Evolutionary conservation across 768 basidiomycete species (phyloP).

Genomic region (Flagelloscypha sp.): DNA sequence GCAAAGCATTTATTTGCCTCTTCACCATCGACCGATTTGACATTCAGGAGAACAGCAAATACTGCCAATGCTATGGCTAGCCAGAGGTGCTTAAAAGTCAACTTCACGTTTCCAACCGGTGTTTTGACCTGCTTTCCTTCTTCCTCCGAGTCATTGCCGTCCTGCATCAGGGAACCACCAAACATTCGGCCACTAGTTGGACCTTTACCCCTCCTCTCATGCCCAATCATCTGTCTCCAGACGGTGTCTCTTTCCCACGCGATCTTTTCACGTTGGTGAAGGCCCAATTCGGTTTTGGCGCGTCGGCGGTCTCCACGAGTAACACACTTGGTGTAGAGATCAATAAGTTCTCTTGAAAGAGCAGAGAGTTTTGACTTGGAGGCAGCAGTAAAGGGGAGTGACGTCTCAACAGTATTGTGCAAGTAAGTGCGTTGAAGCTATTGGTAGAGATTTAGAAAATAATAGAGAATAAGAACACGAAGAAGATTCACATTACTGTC

Average conservation of each 20-base stretch:
- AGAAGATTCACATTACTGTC: conserved; percentile 44
- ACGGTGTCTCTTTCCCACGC: conserved; percentile 98
- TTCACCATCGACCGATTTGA: conserved; percentile 45
- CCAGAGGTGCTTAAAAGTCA: conserved; percentile 58
- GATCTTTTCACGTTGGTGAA: conserved; percentile 86
- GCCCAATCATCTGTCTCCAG: conserved; percentile 92
- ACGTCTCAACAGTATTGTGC: conserved; percentile 55
- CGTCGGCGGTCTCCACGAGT: conserved; percentile 57
- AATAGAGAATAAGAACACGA: background rate
- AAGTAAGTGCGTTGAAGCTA: conserved; percentile 77
- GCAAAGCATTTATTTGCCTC: conserved; percentile 89
- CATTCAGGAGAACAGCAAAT: conserved; percentile 55
- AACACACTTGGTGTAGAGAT: conserved; percentile 81
- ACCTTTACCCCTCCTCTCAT: conserved; percentile 60
- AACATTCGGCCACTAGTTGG: conserved; percentile 21
- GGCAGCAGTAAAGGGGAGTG: conserved; percentile 57
- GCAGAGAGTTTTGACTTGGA: conserved; percentile 57
- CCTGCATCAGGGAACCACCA: conserved; percentile 40
- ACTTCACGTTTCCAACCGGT: conserved; percentile 54
- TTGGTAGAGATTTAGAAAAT: background rate
- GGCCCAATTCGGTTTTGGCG: conserved; percentile 75
- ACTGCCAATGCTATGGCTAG: conserved; percentile 47
- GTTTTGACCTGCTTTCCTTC: conserved; percentile 51
- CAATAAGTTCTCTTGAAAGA: conserved; percentile 49
- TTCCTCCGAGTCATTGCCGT: conserved; percentile 31